These are phyloP conservation scores for Hypoxylon sp. DNA, from an alignment of 2,329 filamentous ascomycete genomes.

Conservation along the genomic window DNA sequence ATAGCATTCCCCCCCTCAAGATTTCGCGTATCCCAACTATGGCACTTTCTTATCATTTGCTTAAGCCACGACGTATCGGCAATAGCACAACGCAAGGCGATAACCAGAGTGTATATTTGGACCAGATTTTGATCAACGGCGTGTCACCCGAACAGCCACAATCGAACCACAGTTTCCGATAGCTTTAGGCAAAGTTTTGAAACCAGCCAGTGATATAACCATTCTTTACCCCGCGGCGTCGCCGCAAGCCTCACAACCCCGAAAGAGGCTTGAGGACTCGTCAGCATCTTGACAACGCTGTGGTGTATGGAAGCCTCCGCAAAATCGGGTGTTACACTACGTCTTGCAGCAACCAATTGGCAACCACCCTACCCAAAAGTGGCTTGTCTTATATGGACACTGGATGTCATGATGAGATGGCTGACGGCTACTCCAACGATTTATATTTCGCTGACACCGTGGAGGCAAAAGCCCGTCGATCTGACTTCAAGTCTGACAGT, in stretches of 20 bases:
- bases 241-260: neutral
- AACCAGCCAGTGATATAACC: neutral
- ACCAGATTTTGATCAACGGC: neutral
- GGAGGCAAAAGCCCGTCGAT: neutral
- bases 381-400: neutral
- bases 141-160: conserved; percentile 26
- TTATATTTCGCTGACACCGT: neutral
- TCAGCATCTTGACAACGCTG: conserved; percentile 27
- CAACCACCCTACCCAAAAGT: neutral
- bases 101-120: conserved; percentile 9
- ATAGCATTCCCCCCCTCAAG: neutral
- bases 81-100: conserved; percentile 19
- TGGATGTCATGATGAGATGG: conserved; percentile 1
- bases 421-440: neutral
- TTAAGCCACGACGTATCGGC: neutral
- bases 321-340: conserved; percentile 30
- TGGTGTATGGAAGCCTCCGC: conserved; percentile 12
- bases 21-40: neutral
- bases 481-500: neutral
- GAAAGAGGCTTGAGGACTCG: conserved; percentile 20
- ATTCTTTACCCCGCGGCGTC: conserved; percentile 17
- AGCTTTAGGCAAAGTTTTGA: conserved; percentile 3
- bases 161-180: conserved; percentile 12
- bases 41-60: neutral
- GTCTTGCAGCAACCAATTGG: conserved; percentile 15